These are phyloP conservation scores for Ziziphus jujuba DNA, from an alignment of 306 rosid genomes.

Conservation along the genomic window DNA sequence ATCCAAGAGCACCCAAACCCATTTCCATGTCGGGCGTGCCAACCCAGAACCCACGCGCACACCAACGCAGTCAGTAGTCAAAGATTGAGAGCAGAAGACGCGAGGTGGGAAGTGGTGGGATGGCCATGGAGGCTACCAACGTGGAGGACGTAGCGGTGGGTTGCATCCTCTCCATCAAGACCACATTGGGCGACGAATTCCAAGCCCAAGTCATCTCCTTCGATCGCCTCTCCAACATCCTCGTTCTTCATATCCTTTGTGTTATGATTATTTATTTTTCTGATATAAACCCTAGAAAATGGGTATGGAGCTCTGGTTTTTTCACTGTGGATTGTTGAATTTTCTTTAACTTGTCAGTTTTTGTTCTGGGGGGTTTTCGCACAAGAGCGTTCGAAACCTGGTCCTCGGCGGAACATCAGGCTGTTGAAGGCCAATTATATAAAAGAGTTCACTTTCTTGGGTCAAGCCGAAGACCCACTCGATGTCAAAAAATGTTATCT, in stretches of 20 bases:
- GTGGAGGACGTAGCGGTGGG: slow-evolving; percentile 74
- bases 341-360: slow-evolving; percentile 21
- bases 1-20: too few species aligned
- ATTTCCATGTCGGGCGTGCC: too few species aligned
- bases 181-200: slow-evolving; percentile 82
- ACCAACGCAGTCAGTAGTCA: neutral
- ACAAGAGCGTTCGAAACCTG: slow-evolving; percentile 64
- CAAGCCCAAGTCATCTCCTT: slow-evolving; percentile 82
- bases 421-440: slow-evolving; percentile 71
- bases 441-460: slow-evolving; percentile 63
- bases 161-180: slow-evolving; percentile 73
- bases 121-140: slow-evolving; percentile 61
- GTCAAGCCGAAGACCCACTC: slow-evolving; percentile 79
- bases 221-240: slow-evolving; percentile 80
- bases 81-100: neutral
- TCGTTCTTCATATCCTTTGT: slow-evolving; percentile 79
- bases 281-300: slow-evolving; percentile 19
- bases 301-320: neutral
- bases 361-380: neutral
- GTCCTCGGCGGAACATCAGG: slow-evolving; percentile 69
- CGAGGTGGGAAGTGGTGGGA: slow-evolving; percentile 1
- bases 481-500: slow-evolving; percentile 54
- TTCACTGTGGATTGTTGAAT: slow-evolving; percentile 1
- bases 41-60: neutral
- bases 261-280: neutral